Percentiles rank a stretch among this genome's conserved stretches.
Conservation (phyloP, 2,329 filamentous ascomycete species). For the Diaporthe sp. region DNA sequence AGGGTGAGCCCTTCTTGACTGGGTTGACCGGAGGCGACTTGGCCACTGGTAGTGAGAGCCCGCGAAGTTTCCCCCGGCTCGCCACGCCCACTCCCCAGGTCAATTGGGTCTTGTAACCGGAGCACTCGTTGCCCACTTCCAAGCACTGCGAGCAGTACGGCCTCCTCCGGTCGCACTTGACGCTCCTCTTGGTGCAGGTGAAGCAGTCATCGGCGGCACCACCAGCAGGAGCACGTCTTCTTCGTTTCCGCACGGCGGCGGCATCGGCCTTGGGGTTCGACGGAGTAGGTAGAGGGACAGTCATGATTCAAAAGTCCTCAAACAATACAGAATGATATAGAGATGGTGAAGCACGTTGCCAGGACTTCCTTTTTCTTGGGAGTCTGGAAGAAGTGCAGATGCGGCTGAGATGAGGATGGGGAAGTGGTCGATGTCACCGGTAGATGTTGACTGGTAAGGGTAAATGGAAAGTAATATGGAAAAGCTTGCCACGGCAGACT, state of each 20-base stretch:
- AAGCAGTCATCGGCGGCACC: slow-evolving; percentile 97
- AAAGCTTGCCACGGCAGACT: slow-evolving; percentile 47
- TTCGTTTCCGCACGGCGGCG: slow-evolving; percentile 75
- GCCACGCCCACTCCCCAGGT: slow-evolving; percentile 98
- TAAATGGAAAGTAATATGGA: slow-evolving; percentile 60
- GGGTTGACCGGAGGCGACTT: slow-evolving; percentile 69
- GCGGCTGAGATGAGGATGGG: slow-evolving; percentile 44
- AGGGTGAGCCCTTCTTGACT: slow-evolving; percentile 62
- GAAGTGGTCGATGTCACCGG: slow-evolving; percentile 48
- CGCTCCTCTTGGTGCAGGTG: slow-evolving; percentile 85
- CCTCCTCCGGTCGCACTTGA: slow-evolving; percentile 90
- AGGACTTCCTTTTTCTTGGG: slow-evolving; percentile 36
- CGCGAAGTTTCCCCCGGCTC: slow-evolving; percentile 93
- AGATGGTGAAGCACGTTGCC: slow-evolving; percentile 15
- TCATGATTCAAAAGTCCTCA: slow-evolving; percentile 56
- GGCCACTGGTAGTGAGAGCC: slow-evolving; percentile 81
- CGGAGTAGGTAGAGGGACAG: slow-evolving; percentile 61
- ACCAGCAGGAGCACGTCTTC: slow-evolving; percentile 88
- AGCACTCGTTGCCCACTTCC: slow-evolving; percentile 91
- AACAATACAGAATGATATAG: slow-evolving; percentile 34
- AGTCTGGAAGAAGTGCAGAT: slow-evolving; percentile 41
- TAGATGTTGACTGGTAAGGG: slow-evolving; percentile 55
- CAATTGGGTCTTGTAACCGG: slow-evolving; percentile 95
- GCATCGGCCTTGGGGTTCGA: slow-evolving; percentile 49
- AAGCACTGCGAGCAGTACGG: slow-evolving; percentile 97